These are phyloP conservation scores for Pseudocercospora fijiensis DNA, from an alignment of 2,329 filamentous ascomycete genomes.

Conservation along the genomic window DNA sequence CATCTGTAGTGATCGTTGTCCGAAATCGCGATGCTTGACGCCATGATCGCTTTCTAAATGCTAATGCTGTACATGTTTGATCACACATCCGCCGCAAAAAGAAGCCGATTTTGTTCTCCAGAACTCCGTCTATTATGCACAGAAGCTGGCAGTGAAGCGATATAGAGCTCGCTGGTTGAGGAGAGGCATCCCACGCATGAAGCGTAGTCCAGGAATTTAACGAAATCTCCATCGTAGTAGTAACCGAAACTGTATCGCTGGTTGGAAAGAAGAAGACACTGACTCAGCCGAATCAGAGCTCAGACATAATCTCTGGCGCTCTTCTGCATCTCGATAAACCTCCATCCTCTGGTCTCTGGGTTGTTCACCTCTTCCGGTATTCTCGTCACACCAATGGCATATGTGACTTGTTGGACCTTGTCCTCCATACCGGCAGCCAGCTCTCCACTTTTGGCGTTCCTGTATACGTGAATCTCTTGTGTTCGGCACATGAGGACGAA, in stretches of 20 bases:
- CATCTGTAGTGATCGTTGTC: slow-evolving; percentile 3
- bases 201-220: neutral
- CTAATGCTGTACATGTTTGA: slow-evolving; percentile 19
- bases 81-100: slow-evolving; percentile 9
- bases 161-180: neutral
- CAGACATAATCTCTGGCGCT: slow-evolving; percentile 86
- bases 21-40: neutral
- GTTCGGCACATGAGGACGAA: slow-evolving; percentile 97
- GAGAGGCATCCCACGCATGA: neutral
- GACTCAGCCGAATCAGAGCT: slow-evolving; percentile 29
- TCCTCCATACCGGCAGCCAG: slow-evolving; percentile 97
- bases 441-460: slow-evolving; percentile 83
- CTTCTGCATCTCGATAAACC: slow-evolving; percentile 98
- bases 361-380: slow-evolving; percentile 95
- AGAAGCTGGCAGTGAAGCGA: slow-evolving; percentile 9
- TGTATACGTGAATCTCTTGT: slow-evolving; percentile 96
- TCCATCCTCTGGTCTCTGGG: slow-evolving; percentile 93
- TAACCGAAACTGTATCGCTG: neutral
- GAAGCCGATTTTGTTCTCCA: neutral
- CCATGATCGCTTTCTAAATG: slow-evolving; percentile 12
- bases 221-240: neutral
- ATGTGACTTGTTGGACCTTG: slow-evolving; percentile 96
- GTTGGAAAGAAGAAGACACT: neutral
- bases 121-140: slow-evolving; percentile 22
- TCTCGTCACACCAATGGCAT: slow-evolving; percentile 92